Base-by-base conservation (phyloP, 2,329 filamentous ascomycete genomes). In the Penicillium sp. region DNA sequence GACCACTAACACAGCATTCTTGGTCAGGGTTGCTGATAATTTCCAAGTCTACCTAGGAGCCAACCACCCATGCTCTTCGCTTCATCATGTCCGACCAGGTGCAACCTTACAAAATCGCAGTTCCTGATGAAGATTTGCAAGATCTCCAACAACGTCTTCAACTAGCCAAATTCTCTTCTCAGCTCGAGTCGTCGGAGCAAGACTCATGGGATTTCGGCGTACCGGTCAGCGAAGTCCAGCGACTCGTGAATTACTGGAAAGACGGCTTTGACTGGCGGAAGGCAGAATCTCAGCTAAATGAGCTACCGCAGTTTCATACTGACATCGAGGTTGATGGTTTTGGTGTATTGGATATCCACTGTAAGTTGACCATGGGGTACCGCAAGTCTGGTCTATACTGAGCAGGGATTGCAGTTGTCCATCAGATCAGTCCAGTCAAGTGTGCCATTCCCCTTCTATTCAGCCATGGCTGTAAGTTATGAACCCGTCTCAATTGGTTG, bases 401-500 rank as follows among this genome's bases (percentile, higher is more conserved):
- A 31, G 31, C 19, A 14, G 2, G 18, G 19, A 43, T 35, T 27
- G 11, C 11, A 68, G 66, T 88, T 69, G 70, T 90, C 1, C 85
- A 89, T 68, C 79, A 87, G 63, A 77, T 73, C 54, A 86, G 82
- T 64, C 67, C 74, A 1, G 75, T 76, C 1, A 66, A 79, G 2
- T 77, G 78, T n/a, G 85, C 86, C 1, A 84, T 91, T 44, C 88
- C 89, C 0, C 68, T 91, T n/a, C 72, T 91, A 1, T 90, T 91
- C 69, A 78, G 81, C 16, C 88, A 90, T 68, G 87, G 87, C 31
- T 90, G 81, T 79, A 70, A 52, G 72, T 62, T 41, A 6, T 9
- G 7, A 18, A 14, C 6, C 2, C n/a, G 9, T 35, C 16, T 24
- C 11, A 10, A 6, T n/a, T 27, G 13, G n/a, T 13, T 6, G 49